A percentile compares a stretch with the other conserved stretches of the same genome.
Conservation (phyloP, 192 early-diverging fungal species). For the Chytriomyces hyalinus region DNA sequence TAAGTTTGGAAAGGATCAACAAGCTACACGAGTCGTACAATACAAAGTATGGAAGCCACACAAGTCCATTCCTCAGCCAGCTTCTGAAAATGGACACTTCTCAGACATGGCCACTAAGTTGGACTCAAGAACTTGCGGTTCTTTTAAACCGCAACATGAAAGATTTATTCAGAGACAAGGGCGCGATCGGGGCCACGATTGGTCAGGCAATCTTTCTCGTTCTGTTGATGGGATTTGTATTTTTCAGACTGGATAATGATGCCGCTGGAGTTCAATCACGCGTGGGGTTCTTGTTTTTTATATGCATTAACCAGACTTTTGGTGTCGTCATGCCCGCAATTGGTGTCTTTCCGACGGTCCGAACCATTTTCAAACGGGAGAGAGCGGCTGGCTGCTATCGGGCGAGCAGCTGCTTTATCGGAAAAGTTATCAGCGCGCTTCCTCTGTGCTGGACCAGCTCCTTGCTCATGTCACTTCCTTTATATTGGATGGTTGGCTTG, state of each 20-base stretch:
- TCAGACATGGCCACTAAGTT: slow-evolving; percentile 29
- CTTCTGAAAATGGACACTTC: background rate
- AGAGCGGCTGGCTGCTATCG: slow-evolving; percentile 70
- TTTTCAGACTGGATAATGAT: slow-evolving; percentile 27
- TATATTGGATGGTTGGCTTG: slow-evolving; percentile 46
- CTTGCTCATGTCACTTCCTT: slow-evolving; percentile 33
- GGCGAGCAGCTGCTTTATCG: slow-evolving; percentile 63
- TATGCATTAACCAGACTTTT: slow-evolving; percentile 56
- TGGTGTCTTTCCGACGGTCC: slow-evolving; percentile 39
- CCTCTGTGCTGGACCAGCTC: slow-evolving; percentile 40
- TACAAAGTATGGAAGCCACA: slow-evolving; percentile 30
- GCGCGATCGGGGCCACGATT: slow-evolving; percentile 55
- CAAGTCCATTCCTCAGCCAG: slow-evolving; percentile 28
- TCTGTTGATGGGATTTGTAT: slow-evolving; percentile 51
- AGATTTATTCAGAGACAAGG: slow-evolving; percentile 47
- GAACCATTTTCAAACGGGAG: slow-evolving; percentile 55
- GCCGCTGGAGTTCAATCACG: slow-evolving; percentile 14
- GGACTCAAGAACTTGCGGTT: slow-evolving; percentile 33
- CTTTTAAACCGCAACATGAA: slow-evolving; percentile 46
- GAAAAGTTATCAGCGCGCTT: slow-evolving; percentile 63
- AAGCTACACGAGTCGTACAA: slow-evolving; percentile 31
- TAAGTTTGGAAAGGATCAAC: slow-evolving; percentile 31
- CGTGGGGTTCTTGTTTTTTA: slow-evolving; percentile 38
- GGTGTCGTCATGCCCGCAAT: slow-evolving; percentile 61
- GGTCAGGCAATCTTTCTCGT: slow-evolving; percentile 56